Conservation (phyloP, 176 grass and related monocot species). For the Raddia guianensis region DNA sequence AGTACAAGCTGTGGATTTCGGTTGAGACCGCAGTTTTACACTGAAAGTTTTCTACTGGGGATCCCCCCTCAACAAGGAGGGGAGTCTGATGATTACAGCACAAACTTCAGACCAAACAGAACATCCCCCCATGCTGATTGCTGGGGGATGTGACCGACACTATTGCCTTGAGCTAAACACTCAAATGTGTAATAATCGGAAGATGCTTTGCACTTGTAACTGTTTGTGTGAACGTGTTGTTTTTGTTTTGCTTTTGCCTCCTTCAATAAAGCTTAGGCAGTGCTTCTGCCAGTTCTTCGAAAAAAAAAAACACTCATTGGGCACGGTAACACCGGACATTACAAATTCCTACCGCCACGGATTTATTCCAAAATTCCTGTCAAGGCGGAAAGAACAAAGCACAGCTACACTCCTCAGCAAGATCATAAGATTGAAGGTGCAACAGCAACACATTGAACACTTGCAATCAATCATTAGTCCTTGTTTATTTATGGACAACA, state of each 20-base stretch:
- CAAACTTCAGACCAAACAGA: neutral
- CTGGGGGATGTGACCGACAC: neutral
- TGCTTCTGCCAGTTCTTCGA: no score
- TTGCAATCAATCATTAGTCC: conserved; percentile 1
- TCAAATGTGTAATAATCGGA: neutral
- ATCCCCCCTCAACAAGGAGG: no score
- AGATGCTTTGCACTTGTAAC: no score
- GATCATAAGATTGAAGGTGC: neutral
- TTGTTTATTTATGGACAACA: neutral
- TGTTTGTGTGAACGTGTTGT: no score
- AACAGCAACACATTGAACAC: neutral
- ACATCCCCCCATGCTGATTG: neutral
- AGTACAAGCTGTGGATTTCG: no score
- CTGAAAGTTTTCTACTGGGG: no score
- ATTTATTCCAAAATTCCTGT: neutral
- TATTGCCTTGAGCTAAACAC: no score
- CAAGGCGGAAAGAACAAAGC: neutral
- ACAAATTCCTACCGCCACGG: neutral
- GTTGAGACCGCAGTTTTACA: no score
- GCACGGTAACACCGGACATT: neutral
- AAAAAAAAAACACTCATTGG: no score
- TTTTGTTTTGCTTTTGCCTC: no score
- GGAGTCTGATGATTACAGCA: no score
- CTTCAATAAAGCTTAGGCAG: no score
- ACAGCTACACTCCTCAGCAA: neutral